These are phyloP conservation scores for Ascochyta fabae DNA, from an alignment of 2,329 filamentous ascomycete genomes.

Conservation along the genomic window DNA sequence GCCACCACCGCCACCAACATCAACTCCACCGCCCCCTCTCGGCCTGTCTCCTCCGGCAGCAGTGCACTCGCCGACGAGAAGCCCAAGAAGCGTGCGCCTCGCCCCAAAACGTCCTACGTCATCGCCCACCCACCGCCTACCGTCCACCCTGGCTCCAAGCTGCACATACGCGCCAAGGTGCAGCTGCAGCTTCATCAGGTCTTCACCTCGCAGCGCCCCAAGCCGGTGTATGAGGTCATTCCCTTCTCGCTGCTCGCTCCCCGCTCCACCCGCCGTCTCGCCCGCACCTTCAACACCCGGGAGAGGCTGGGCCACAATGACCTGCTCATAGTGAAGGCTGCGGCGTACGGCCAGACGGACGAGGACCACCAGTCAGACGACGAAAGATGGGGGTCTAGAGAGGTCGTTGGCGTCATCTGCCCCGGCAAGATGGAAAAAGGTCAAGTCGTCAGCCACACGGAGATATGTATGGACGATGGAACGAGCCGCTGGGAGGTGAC, in stretches of 20 bases:
- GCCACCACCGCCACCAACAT: constrained; percentile 14
- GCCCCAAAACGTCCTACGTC: constrained; percentile 68
- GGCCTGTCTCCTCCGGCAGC: constrained; percentile 50
- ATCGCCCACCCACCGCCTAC: constrained; percentile 71
- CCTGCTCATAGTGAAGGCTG: constrained; percentile 73
- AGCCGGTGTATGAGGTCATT: constrained; percentile 75
- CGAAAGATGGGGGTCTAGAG: constrained; percentile 57
- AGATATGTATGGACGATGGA: constrained; percentile 67
- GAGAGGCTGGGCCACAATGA: constrained; percentile 71
- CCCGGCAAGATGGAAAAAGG: constrained; percentile 61
- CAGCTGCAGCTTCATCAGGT: constrained; percentile 75
- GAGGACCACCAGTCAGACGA: constrained; percentile 57
- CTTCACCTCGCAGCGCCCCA: constrained; percentile 64
- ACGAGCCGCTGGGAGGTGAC: constrained; percentile 54
- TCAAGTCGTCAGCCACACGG: constrained; percentile 65
- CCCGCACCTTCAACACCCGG: constrained; percentile 68
- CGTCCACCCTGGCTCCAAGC: constrained; percentile 63
- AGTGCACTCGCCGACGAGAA: constrained; percentile 46
- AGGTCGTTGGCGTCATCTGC: constrained; percentile 74
- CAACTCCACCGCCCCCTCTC: constrained; percentile 28
- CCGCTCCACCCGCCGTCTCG: constrained; percentile 58
- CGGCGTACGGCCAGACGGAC: constrained; percentile 62
- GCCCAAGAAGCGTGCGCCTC: constrained; percentile 54
- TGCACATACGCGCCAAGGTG: constrained; percentile 71
- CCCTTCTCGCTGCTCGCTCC: constrained; percentile 67